phyloP scores from a whole-genome alignment of 768 basidiomycete species.

The Kondoa subrosea region DNA sequence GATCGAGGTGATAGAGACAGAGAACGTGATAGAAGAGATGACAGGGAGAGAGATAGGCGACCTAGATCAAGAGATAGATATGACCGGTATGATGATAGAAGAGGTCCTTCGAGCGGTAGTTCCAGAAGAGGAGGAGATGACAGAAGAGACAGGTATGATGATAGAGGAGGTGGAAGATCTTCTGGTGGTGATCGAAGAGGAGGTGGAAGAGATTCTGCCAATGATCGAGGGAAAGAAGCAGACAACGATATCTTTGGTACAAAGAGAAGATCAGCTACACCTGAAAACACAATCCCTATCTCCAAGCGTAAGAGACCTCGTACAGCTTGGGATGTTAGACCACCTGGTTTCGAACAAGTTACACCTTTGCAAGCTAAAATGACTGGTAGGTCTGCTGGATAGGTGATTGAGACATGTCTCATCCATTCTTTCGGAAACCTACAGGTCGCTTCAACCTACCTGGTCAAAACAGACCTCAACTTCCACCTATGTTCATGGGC shows the following conservation, averaged over 20 bases:
- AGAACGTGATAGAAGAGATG: not conserved
- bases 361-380: constrained; percentile 95
- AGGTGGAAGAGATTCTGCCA: constrained; percentile 34
- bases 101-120: constrained; percentile 6
- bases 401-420: not conserved
- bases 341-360: constrained; percentile 86
- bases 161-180: not conserved
- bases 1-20: not conserved
- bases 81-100: not conserved
- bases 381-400: constrained; percentile 48
- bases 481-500: constrained; percentile 3
- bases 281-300: constrained; percentile 60
- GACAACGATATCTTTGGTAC: constrained; percentile 26
- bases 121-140: constrained; percentile 7
- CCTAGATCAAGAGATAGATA: not conserved
- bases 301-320: constrained; percentile 75
- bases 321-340: constrained; percentile 91
- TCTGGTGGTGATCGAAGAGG: constrained; percentile 28
- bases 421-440: not conserved
- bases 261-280: constrained; percentile 63
- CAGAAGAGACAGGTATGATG: constrained; percentile 18
- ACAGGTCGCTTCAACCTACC: constrained; percentile 89
- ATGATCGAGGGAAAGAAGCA: constrained; percentile 41
- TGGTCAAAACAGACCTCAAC: constrained; percentile 45
- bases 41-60: not conserved